Base-by-base conservation (phyloP, 257 asterid species). In the Thymus mandschuricus region DNA sequence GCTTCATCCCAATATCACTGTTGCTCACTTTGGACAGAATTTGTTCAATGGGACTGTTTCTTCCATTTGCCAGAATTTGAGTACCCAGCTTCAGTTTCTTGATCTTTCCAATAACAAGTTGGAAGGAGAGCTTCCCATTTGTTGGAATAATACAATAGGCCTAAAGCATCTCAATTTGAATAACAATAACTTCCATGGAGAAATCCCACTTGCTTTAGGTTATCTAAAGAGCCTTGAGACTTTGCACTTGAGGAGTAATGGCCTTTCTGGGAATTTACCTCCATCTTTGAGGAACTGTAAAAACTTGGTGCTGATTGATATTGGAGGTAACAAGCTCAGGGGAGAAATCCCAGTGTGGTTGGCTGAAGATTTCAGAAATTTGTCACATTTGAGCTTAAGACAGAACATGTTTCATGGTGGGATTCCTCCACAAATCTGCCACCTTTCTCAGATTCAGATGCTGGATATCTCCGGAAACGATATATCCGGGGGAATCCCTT, bases 391-490 rank as follows among this genome's bases (percentile, higher is more conserved):
- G 30, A 62, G 55, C 69, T 49, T 82, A 34, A 54, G 74, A 13
- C 60, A 45, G 8, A 83, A 83, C 28, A 6, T 58, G 2, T 83
- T 80, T 35, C 21, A 43, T 33, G 87, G 83, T 27, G 60, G 45
- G n/a, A 77, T 83, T 54, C 86, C 84, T 54, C 69, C 7, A 13
- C 67, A 68, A 59, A 44, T 83, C 1, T 83, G 86, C 31, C 45
- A 21, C 52, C 82, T 76, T n/a, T 31, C 69, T 12, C 2, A 11
- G 28, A 67, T 83, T 45, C 82, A 75, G 46, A 10, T 83, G 35
- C 60, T 83, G 52, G 88, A 83, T 77, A 71, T 83, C 3, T 83
- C 88, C 30, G 35, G 59, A 58, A 81, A 83, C 60, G 55, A 35
- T 8, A 9, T 83, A 52, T 78, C 84, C 0, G 86, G 85, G 44